Evolutionary conservation across 1,284 basidiomycete genomes (phyloP).

Genomic region (Macrocystidia cucumis): DNA sequence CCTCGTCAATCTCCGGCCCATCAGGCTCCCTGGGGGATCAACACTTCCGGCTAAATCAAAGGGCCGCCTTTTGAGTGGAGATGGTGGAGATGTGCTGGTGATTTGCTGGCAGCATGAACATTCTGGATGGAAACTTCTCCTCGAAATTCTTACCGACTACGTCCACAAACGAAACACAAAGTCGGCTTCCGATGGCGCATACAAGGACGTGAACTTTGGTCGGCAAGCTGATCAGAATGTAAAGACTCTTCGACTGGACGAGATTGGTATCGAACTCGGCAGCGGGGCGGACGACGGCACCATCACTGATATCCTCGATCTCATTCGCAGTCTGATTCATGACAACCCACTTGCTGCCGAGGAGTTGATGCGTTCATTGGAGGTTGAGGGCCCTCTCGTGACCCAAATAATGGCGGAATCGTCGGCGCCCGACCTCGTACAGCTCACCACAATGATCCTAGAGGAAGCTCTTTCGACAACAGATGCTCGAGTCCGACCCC

Average conservation of each 20-base stretch:
- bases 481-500: conserved; percentile 30
- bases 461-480: conserved; percentile 68
- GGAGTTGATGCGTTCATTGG: conserved; percentile 60
- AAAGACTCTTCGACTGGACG: conserved; percentile 47
- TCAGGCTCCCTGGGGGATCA: conserved; percentile 72
- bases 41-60: conserved; percentile 56
- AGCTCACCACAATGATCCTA: conserved; percentile 78
- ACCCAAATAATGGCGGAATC: conserved; percentile 42
- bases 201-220: conserved; percentile 44
- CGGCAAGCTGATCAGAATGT: conserved; percentile 26
- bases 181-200: conserved; percentile 31
- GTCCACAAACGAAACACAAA: conserved; percentile 46
- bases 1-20: conserved; percentile 59
- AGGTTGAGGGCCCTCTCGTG: conserved; percentile 45
- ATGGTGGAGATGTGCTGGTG: conserved; percentile 63
- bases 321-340: conserved; percentile 70
- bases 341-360: conserved; percentile 59
- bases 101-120: conserved; percentile 78
- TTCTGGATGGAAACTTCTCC: conserved; percentile 76
- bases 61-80: conserved; percentile 68
- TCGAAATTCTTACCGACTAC: conserved; percentile 73
- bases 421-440: conserved; percentile 63
- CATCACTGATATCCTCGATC: conserved; percentile 70
- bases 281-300: conserved; percentile 48
- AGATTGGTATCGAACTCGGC: conserved; percentile 63